Base-by-base conservation (phyloP, 106 monocot genomes). In the Allium cepa region DNA sequence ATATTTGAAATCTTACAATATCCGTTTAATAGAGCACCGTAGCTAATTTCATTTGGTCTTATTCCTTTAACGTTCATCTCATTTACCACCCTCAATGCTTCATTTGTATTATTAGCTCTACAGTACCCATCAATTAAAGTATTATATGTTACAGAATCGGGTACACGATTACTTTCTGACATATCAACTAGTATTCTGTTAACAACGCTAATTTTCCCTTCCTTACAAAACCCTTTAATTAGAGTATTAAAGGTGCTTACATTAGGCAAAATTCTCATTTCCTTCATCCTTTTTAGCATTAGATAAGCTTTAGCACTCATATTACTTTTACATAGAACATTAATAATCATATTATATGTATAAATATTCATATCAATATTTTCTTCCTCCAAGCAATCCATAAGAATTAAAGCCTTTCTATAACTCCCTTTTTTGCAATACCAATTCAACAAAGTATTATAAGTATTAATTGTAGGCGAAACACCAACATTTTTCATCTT, bases 111-210 rank as follows among this genome's bases (percentile, higher is more conserved):
- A 63, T 75, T 77, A 72, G 62, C 76, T 70, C 53, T 67, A 75
- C 81, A 85, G 22, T 81, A 63, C 17, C 88, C 92, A 75, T 86
- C 70, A 66, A 88, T 88, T 64, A 88, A 72, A 47, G 85, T 81
- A 69, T 75, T 88, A 75, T 85, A 92, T 11, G 88, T 85, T 60
- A 82, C 73, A 27, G 52, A 48, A 75, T 72, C 83, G 17, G 82
- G 91, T 17, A 50, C 63, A 61, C 83, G 27, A 49, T 71, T 72
- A 36, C 26, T 47, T 15, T 63, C 68, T 18, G 76, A 60, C 83
- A 90, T 90, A 47, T 86, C 81, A 69, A 66, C 60, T 15, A 90
- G 75, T 59, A 90, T 59, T 36, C 64, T 61, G 47, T 17, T 60
- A 56, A 79, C 90, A 64, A 69, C 48, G 52, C 26, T 7, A 7